Base-by-base conservation (phyloP, 164 flowering plant species). In the Chimonanthus praecox region DNA sequence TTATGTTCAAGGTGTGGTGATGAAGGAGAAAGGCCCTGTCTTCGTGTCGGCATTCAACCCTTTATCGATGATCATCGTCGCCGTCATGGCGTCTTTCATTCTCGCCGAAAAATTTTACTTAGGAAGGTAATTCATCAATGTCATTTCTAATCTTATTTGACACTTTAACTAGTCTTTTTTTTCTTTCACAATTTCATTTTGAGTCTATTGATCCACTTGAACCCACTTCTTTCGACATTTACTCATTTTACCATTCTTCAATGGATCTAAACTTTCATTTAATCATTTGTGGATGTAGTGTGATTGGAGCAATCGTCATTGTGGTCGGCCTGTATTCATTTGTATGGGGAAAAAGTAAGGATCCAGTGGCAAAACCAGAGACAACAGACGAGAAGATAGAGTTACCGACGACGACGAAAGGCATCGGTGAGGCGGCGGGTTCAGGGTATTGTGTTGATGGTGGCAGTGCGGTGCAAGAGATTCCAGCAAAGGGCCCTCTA, bases 1-100 rank as follows among this genome's bases (percentile, higher is more conserved):
- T 73, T 94, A 90, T 49, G 74, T 88, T 58, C 99, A 94, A 85
- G 87, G 97, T 2, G 64, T 89, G 5, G 94, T 92, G 74, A 92
- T 84, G 44, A 87, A 78, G 81, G 80, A 80, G 58, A 64, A 85
- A 81, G 99, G 99, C 6, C 99, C 99, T 0, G 97, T 94, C 3
- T 94, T 94, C 71, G 91, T 87, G 6, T 86, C 97, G 0, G 85
- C 97, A 0, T 94, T 94, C 71, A 90, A 88, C 73, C 99, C 99
- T 63, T 84, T 94, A 0, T 80, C 85, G 79, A 92, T 92, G 94
- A 83, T 94, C 74, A 89, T 94, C 79, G 89, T 91, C 2, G 90
- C 97, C 4, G 82, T 78, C 49, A 72, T 92, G 45, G 92, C 91
- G 0, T 75, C 88, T 66, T 54, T 90, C 46, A 71, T 94, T 67